Evolutionary conservation across 352 stramenopile genomes (phyloP).

Genomic region (Hyaloperonospora brassicae): DNA sequence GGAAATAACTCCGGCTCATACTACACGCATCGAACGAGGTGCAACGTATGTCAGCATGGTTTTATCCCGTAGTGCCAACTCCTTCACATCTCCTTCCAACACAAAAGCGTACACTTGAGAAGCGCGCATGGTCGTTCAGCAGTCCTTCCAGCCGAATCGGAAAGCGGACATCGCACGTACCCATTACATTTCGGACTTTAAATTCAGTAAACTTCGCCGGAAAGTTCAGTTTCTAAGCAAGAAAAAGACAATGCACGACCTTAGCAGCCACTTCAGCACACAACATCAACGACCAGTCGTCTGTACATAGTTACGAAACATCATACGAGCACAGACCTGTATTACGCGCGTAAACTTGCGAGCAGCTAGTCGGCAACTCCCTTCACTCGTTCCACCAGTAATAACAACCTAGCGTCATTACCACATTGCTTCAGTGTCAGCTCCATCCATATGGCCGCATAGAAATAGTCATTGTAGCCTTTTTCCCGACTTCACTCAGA

Average conservation of each 20-base stretch:
- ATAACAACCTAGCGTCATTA: slow-evolving; percentile 63
- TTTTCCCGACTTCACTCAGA: neutral
- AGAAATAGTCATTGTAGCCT: neutral
- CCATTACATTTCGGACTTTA: slow-evolving; percentile 97
- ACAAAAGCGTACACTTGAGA: slow-evolving; percentile 75
- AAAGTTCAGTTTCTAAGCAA: slow-evolving; percentile 80
- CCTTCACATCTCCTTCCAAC: neutral
- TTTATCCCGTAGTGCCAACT: slow-evolving; percentile 40
- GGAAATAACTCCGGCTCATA: slow-evolving; percentile 99
- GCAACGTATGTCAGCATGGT: slow-evolving; percentile 42
- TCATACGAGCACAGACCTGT: slow-evolving; percentile 33
- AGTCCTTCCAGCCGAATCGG: slow-evolving; percentile 98
- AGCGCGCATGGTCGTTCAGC: slow-evolving; percentile 91
- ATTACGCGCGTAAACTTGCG: slow-evolving; percentile 84
- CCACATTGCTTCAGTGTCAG: neutral
- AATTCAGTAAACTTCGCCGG: slow-evolving; percentile 83
- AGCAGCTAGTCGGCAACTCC: slow-evolving; percentile 71
- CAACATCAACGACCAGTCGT: neutral
- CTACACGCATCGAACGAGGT: slow-evolving; percentile 94
- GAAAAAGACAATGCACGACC: neutral
- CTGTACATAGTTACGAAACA: neutral
- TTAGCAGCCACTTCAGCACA: neutral
- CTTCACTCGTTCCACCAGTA: slow-evolving; percentile 75
- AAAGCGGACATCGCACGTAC: slow-evolving; percentile 96
- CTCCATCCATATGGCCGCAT: neutral